phyloP scores from a whole-genome alignment of 1,284 basidiomycete species.

The Earliella scabrosa region DNA sequence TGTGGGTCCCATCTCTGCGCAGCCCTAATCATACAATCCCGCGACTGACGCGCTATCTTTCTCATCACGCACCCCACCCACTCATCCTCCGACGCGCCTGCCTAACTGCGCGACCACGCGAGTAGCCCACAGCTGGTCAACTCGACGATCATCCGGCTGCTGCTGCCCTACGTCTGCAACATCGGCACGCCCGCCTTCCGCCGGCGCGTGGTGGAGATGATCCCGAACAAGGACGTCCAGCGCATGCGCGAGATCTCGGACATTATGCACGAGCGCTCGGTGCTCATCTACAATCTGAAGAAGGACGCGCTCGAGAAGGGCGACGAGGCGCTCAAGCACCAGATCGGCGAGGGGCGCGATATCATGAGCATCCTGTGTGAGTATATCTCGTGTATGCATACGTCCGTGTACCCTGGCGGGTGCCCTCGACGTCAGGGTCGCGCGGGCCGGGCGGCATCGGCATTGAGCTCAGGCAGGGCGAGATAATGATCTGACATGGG shows the following conservation, averaged over 20 bases:
- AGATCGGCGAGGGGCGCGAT: constrained; percentile 34
- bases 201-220: constrained; percentile 14
- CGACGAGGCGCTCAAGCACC: constrained; percentile 27
- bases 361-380: constrained; percentile 38
- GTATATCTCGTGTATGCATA: constrained; percentile 2
- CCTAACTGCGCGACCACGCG: not conserved
- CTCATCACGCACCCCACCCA: too few species aligned
- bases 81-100: not conserved
- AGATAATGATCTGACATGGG: too few species aligned
- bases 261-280: constrained; percentile 21
- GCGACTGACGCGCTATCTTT: not conserved
- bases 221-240: constrained; percentile 13
- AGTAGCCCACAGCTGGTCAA: constrained; percentile 20
- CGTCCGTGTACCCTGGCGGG: too few species aligned
- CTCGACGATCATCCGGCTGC: constrained; percentile 9
- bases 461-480: too few species aligned
- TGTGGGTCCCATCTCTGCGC: constrained; percentile 21
- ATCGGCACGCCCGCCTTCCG: constrained; percentile 17
- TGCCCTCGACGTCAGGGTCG: too few species aligned
- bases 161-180: constrained; percentile 4
- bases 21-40: not conserved
- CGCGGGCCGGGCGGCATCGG: too few species aligned
- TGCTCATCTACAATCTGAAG: constrained; percentile 26
- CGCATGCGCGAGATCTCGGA: constrained; percentile 22
- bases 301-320: constrained; percentile 25